Evolutionary conservation across 192 early-diverging fungal genomes (phyloP).

Genomic region (Podila horticola): DNA sequence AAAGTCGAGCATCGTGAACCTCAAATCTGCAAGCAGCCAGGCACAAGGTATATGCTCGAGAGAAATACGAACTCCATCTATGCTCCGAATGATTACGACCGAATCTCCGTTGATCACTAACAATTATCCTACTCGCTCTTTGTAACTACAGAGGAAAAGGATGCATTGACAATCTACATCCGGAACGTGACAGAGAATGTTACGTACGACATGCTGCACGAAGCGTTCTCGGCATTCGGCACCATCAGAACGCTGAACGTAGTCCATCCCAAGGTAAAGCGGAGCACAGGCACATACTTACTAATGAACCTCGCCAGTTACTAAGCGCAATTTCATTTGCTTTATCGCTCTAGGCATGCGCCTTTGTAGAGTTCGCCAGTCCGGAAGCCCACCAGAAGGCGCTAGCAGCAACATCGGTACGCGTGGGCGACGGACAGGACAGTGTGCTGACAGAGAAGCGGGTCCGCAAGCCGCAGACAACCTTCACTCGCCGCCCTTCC

Average conservation of each 20-base stretch:
- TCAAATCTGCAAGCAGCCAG: slow-evolving; percentile 38
- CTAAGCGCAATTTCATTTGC: not conserved
- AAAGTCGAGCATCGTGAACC: slow-evolving; percentile 28
- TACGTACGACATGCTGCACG: slow-evolving; percentile 47
- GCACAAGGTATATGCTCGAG: slow-evolving; percentile 11
- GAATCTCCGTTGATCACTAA: not conserved
- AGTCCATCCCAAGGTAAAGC: slow-evolving; percentile 28
- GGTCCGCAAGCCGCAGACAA: slow-evolving; percentile 25
- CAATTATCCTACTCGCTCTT: not conserved
- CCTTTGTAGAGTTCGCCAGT: slow-evolving; percentile 50
- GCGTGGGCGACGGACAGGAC: slow-evolving; percentile 34
- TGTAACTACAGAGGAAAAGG: slow-evolving; percentile 24
- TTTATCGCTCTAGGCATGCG: slow-evolving; percentile 20
- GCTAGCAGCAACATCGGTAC: slow-evolving; percentile 39
- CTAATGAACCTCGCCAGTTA: too few species aligned
- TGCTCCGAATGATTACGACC: not conserved
- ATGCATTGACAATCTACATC: slow-evolving; percentile 48
- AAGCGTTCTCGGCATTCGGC: slow-evolving; percentile 54
- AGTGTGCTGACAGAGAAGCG: slow-evolving; percentile 40
- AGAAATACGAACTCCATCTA: too few species aligned
- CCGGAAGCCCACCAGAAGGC: slow-evolving; percentile 50
- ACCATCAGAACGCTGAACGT: slow-evolving; percentile 35
- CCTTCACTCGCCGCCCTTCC: slow-evolving; percentile 22
- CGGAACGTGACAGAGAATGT: slow-evolving; percentile 44
- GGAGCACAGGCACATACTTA: not conserved